Evolutionary conservation across 129 eudicot genomes (phyloP).

Genomic region (Arctium lappa): DNA sequence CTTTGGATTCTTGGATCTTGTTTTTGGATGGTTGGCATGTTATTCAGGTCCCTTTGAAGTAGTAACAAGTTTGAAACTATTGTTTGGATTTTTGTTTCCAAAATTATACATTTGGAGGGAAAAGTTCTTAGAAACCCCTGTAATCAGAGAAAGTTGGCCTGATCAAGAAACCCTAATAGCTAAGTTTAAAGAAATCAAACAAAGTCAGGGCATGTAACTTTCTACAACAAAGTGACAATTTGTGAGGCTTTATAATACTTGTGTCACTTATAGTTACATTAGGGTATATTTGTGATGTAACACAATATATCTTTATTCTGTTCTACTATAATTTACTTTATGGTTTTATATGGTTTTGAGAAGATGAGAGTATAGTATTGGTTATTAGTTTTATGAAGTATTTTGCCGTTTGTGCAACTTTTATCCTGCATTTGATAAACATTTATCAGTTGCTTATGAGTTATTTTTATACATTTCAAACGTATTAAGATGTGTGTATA

Average conservation of each 20-base stretch:
- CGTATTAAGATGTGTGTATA: too few species aligned
- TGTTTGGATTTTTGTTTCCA: slow-evolving; percentile 43
- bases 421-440: too few species aligned
- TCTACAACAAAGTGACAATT: neutral
- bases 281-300: too few species aligned
- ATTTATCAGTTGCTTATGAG: too few species aligned
- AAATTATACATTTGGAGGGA: slow-evolving; percentile 40
- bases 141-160: slow-evolving; percentile 44
- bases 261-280: neutral
- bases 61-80: slow-evolving; percentile 25
- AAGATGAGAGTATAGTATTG: too few species aligned
- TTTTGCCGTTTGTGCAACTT: too few species aligned
- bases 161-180: slow-evolving; percentile 38
- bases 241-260: neutral
- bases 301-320: too few species aligned
- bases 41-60: slow-evolving; percentile 33
- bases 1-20: slow-evolving; percentile 51
- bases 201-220: neutral
- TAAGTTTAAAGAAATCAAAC: slow-evolving; percentile 12
- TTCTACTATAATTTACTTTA: too few species aligned
- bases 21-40: slow-evolving; percentile 49
- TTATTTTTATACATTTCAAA: too few species aligned
- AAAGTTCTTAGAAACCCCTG: slow-evolving; percentile 22
- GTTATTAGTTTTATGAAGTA: too few species aligned
- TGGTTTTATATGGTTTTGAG: too few species aligned